Conservation (phyloP, 2,329 filamentous ascomycete species). For the Neonectria faginata region DNA sequence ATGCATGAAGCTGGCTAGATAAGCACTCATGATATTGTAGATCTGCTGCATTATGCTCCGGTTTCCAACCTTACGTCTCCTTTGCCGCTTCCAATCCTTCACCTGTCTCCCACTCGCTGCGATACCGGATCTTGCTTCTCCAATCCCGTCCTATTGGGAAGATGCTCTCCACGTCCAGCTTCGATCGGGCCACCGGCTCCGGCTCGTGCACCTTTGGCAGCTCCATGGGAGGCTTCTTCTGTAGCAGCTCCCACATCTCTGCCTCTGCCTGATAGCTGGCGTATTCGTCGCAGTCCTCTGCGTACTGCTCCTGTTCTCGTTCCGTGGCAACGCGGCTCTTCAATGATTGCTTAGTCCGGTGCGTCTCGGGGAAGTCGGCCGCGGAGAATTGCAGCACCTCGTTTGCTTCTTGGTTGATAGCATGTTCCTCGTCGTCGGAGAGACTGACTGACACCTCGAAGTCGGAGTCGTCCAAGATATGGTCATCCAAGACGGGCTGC, state of each 20-base stretch:
- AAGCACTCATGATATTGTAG: neutral
- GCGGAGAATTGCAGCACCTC: conserved; percentile 58
- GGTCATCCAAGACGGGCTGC: conserved; percentile 26
- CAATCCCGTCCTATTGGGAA: conserved; percentile 54
- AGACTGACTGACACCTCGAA: conserved; percentile 23
- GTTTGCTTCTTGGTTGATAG: conserved; percentile 53
- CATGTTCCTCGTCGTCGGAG: conserved; percentile 45
- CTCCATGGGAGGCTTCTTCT: conserved; percentile 52
- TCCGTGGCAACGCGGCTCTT: conserved; percentile 55
- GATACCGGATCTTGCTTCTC: conserved; percentile 52
- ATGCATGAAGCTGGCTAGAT: neutral
- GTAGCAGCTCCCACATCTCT: conserved; percentile 60
- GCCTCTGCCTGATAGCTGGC: conserved; percentile 57
- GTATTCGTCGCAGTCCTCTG: conserved; percentile 56
- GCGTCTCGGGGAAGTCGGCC: conserved; percentile 53
- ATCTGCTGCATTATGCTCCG: neutral
- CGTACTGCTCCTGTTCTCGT: conserved; percentile 57
- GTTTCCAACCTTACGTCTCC: neutral
- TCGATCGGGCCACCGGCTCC: conserved; percentile 45
- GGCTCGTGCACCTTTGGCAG: conserved; percentile 48
- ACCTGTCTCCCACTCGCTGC: conserved; percentile 58
- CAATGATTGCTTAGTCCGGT: conserved; percentile 52
- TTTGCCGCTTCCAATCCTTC: neutral
- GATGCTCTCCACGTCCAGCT: conserved; percentile 51
- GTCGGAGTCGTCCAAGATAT: conserved; percentile 34